Evolutionary conservation across 2,329 filamentous ascomycete genomes (phyloP), one percentile per base, ranked within the genome.

Genomic region (Sporothrix schenckii): DNA sequence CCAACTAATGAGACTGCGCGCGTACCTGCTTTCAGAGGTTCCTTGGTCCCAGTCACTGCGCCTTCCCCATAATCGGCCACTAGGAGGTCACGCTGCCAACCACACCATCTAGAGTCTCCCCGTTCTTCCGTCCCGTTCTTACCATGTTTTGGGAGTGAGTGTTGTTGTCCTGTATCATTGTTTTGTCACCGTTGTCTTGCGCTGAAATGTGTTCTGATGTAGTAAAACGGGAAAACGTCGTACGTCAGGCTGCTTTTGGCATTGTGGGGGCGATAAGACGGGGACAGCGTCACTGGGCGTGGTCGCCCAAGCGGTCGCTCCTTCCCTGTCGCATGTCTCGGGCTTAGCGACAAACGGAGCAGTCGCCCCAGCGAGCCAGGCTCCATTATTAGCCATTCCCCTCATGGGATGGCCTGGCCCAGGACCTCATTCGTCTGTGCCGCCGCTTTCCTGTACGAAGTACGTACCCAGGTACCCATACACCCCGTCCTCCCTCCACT

Each of bases 21-120:
- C 53, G 69, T 67, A 70, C 69, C 69, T 70, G 69, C 69, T 66
- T 70, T 60, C 24, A 61, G 56, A 47, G 47, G 58, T 39, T 63
- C 58, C 58, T 21, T 60, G 21, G 24, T 19, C 41, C 39, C 3
- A 44, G 44, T 24, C 19, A 5, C 39, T 66, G 60, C 53, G 47
- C 69, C 63, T 60, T 66, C 47, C 49, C 52, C 50, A 27, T 27
- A 54, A n/a, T 19, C 21, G 30, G 11, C 24, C 66, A 47, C 39
- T n/a, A 5, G 56, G 11, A 14, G 3, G 41, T 11, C 56, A 60
- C 34, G 56, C 56, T 60, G 16, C 65, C 30, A 14, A 13, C 65
- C 50, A 54, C 34, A 44, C 50, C 9, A 34, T 34, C 13, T 54
- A 21, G 50, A 52, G 44, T 58, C 21, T 39, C 50, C 50, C 34